These are phyloP conservation scores for Chlorophyllum brunneum DNA, from an alignment of 768 basidiomycete species.

Conservation along the genomic window DNA sequence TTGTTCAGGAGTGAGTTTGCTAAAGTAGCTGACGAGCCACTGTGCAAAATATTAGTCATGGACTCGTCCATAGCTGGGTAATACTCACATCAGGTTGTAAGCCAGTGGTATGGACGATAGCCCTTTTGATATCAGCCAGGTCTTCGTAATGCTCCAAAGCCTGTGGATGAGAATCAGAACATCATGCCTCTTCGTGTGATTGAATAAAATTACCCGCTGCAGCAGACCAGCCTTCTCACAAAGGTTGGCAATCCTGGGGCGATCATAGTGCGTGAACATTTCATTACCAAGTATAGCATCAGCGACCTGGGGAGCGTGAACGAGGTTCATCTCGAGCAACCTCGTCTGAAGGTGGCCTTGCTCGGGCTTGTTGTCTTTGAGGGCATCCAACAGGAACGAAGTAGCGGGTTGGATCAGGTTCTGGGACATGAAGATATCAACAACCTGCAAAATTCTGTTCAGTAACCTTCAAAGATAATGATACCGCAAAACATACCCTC, in stretches of 20 bases:
- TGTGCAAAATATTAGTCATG: constrained; percentile 24
- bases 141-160: constrained; percentile 99
- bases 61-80: not conserved
- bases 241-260: constrained; percentile 93
- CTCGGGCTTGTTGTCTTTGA: constrained; percentile 98
- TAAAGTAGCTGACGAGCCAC: constrained; percentile 98
- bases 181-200: not conserved
- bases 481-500: constrained; percentile 46
- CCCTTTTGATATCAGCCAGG: constrained; percentile 97
- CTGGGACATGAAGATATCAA: constrained; percentile 99
- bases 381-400: constrained; percentile 92
- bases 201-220: constrained; percentile 64
- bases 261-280: constrained; percentile 97
- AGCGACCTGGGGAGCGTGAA: constrained; percentile 97
- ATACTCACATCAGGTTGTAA: constrained; percentile 75
- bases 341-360: constrained; percentile 95
- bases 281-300: constrained; percentile 99
- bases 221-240: constrained; percentile 97
- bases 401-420: constrained; percentile 99
- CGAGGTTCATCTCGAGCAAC: constrained; percentile 94
- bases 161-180: constrained; percentile 36
- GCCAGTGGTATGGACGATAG: constrained; percentile 85
- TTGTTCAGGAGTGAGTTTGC: constrained; percentile 93
- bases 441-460: constrained; percentile 53
- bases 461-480: constrained; percentile 6